Conservation (phyloP, 1,284 basidiomycete species). For the Psilocybe mexicana region DNA sequence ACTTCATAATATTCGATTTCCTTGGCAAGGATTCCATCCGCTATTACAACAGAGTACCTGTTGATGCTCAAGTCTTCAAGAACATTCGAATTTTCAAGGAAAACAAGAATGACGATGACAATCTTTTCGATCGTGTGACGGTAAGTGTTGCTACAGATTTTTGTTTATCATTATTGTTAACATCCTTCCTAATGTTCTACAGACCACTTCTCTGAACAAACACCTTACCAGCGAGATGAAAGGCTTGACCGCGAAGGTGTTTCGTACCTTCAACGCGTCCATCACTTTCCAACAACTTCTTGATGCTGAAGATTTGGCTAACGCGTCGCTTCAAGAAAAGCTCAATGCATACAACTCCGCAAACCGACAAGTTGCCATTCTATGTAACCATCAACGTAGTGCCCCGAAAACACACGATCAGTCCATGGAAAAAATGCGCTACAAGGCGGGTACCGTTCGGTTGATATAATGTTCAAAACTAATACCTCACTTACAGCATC, state of each 20-base stretch:
- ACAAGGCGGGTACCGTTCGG: slow-evolving; percentile 54
- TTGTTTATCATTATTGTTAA: slow-evolving; percentile 4
- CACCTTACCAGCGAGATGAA: slow-evolving; percentile 92
- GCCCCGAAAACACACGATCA: slow-evolving; percentile 90
- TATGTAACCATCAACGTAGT: slow-evolving; percentile 97
- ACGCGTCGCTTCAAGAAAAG: slow-evolving; percentile 86
- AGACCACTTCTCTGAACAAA: slow-evolving; percentile 88
- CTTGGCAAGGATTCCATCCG: slow-evolving; percentile 97
- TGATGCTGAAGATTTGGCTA: slow-evolving; percentile 70
- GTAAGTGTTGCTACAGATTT: slow-evolving; percentile 44
- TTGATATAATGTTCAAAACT: not conserved
- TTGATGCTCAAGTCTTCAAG: slow-evolving; percentile 89
- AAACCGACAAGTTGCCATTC: slow-evolving; percentile 91
- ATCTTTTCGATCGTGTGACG: slow-evolving; percentile 91
- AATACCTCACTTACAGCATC: slow-evolving; percentile 44
- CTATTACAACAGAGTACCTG: slow-evolving; percentile 88
- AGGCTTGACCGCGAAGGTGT: slow-evolving; percentile 95
- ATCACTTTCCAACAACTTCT: slow-evolving; percentile 91
- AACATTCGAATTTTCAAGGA: slow-evolving; percentile 90
- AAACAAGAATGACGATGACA: slow-evolving; percentile 86
- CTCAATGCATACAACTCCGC: slow-evolving; percentile 94
- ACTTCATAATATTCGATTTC: slow-evolving; percentile 91
- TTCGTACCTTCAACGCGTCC: slow-evolving; percentile 98
- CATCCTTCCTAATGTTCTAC: slow-evolving; percentile 1
- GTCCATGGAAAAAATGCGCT: slow-evolving; percentile 88